phyloP scores from a whole-genome alignment of 1,284 basidiomycete genomes.

The Melampsora allii-populina region DNA sequence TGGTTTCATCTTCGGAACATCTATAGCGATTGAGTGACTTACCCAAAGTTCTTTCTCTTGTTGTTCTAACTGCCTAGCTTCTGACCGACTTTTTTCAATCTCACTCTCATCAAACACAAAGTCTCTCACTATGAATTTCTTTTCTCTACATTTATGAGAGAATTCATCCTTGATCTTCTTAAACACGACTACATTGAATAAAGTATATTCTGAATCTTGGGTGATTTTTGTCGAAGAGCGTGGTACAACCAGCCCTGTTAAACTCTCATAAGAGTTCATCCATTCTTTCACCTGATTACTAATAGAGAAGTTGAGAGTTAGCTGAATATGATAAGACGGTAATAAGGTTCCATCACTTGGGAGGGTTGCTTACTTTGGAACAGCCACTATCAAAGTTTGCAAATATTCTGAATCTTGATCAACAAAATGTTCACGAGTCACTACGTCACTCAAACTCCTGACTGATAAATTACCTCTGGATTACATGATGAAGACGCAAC shows the following conservation, averaged over 20 bases:
- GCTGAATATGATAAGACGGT: background rate
- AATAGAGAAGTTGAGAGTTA: slow-evolving; percentile 44
- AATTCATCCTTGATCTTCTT: slow-evolving; percentile 88
- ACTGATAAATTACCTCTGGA: slow-evolving; percentile 87
- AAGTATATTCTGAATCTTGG: slow-evolving; percentile 79
- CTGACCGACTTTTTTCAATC: slow-evolving; percentile 75
- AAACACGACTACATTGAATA: slow-evolving; percentile 88
- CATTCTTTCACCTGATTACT: slow-evolving; percentile 84
- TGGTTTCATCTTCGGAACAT: no score
- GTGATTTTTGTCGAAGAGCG: slow-evolving; percentile 64
- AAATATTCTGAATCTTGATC: slow-evolving; percentile 80
- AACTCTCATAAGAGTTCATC: slow-evolving; percentile 80
- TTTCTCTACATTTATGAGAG: slow-evolving; percentile 87
- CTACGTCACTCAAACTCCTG: slow-evolving; percentile 77
- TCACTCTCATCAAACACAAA: slow-evolving; percentile 87
- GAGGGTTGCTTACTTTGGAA: slow-evolving; percentile 69
- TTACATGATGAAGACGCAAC: slow-evolving; percentile 22
- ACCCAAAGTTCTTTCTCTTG: slow-evolving; percentile 99
- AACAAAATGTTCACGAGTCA: slow-evolving; percentile 76
- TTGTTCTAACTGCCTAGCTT: slow-evolving; percentile 71
- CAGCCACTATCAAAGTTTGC: slow-evolving; percentile 87
- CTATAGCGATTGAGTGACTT: slow-evolving; percentile 19
- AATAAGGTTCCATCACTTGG: slow-evolving; percentile 3
- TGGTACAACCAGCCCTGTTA: slow-evolving; percentile 91
- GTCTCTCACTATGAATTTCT: slow-evolving; percentile 94